phyloP scores from a whole-genome alignment of 2,329 filamentous ascomycete species.

The Fusarium coicis region DNA sequence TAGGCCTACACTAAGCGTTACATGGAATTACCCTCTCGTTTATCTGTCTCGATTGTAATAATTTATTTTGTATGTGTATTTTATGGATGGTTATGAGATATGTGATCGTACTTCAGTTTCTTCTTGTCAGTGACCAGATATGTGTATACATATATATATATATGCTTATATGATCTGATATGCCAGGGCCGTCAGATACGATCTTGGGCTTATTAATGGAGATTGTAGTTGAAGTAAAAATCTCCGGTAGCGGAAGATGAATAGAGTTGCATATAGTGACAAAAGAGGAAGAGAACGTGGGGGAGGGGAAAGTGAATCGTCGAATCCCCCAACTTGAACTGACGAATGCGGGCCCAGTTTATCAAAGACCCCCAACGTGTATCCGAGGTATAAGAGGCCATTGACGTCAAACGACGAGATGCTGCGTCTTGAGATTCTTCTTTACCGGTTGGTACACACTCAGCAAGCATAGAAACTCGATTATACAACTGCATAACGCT shows the following conservation, averaged over 20 bases:
- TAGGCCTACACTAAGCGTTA: conserved; percentile 32
- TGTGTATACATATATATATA: background rate
- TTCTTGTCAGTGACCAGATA: background rate
- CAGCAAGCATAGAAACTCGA: background rate
- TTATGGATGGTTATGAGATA: background rate
- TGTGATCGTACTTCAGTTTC: background rate
- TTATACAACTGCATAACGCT: background rate
- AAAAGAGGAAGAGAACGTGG: conserved; percentile 24
- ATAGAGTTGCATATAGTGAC: background rate
- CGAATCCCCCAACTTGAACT: conserved; percentile 34
- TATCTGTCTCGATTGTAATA: conserved; percentile 44
- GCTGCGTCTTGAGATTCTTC: background rate
- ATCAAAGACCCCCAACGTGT: conserved; percentile 20
- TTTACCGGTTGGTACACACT: background rate
- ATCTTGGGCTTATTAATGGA: background rate
- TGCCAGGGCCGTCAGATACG: background rate
- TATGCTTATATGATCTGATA: background rate
- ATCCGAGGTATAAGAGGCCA: conserved; percentile 10
- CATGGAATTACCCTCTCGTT: conserved; percentile 40
- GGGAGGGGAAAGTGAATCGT: conserved; percentile 17
- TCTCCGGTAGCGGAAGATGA: conserved; percentile 18
- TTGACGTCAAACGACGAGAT: conserved; percentile 9
- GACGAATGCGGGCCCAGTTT: conserved; percentile 40
- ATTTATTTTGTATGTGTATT: conserved; percentile 39
- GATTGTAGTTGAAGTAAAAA: background rate